Conservation (phyloP, 2,329 filamentous ascomycete genomes). For the Fusarium torulosum region DNA sequence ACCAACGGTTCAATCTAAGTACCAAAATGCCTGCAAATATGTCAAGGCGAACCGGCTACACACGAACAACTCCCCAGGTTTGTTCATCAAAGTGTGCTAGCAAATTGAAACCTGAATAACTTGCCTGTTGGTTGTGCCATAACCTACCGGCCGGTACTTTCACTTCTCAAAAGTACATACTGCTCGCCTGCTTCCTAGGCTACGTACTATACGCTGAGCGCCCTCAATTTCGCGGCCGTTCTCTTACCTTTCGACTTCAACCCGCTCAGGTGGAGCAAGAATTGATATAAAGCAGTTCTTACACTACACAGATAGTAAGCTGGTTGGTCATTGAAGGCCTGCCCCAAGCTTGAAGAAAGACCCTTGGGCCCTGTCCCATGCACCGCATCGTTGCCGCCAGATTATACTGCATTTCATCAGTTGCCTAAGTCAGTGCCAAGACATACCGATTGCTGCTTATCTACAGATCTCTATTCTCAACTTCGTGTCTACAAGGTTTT, state of each 20-base stretch:
- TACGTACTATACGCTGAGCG: constrained; percentile 25
- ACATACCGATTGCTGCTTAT: not conserved
- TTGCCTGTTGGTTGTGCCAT: not conserved
- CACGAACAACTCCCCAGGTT: not conserved
- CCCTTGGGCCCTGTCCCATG: constrained; percentile 5
- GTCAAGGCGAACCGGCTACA: no score
- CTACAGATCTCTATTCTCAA: not conserved
- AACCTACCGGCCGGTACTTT: not conserved
- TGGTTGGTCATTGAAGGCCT: constrained; percentile 7
- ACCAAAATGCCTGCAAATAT: no score
- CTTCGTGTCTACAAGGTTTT: not conserved
- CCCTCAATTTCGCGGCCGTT: constrained; percentile 49
- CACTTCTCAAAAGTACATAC: not conserved
- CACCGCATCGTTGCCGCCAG: not conserved
- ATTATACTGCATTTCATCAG: constrained; percentile 2
- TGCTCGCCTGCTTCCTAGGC: not conserved
- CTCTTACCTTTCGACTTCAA: constrained; percentile 40
- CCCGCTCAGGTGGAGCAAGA: constrained; percentile 39
- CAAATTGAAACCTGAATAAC: not conserved
- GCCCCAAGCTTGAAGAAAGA: constrained; percentile 16
- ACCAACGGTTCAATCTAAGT: no score
- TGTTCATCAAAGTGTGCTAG: not conserved
- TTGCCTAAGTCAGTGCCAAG: constrained; percentile 4
- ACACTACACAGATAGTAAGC: not conserved
- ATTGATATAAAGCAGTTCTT: constrained; percentile 17